Evolutionary conservation across 2,329 filamentous ascomycete species (phyloP), one percentile per base, ranked within the genome.

Genomic region (Helicocarpus griseus): DNA sequence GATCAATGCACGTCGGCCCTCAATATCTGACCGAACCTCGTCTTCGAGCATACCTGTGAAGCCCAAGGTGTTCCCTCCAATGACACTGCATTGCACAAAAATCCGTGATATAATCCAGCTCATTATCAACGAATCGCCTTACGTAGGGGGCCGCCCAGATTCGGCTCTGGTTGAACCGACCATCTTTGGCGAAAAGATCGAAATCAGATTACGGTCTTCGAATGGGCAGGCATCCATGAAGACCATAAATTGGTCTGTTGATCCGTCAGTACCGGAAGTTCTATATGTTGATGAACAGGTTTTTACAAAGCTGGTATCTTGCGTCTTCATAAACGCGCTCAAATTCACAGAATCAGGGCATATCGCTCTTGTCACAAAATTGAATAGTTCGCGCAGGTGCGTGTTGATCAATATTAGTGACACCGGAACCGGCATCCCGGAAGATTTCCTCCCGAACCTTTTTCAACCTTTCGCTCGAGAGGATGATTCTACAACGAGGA

Each of bases 381-480:
- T 82, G 39, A 78, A 76, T 49, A 65, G 67, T 31, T 76, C 71
- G 49, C 62, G 66, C 4, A 74, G 76, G 31, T 78, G 79, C 60
- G 72, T 86, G 39, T 70, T 81, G 41, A 79, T 86, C 60, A 78
- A 73, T 55, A 75, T 87, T 51, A 71, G 73, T 14, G 84, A 87
- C 64, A 85, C 82, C 17, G 84, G 84, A 6, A 78, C 80, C 46
- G 84, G 84, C 3, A 87, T 87, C 43, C 80, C 82, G 0, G 75
- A 78, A 46, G 79, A 78, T 11, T 87, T 86, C 59, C 66, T 84
- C 47, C 80, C 81, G 0, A 78, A 79, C 50, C 71, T 87, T 0
- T 87, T 87, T 70, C 83, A 83, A 57, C 79, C 84, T 1, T 87
- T 86, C 63, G 80, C 83, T 22, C 76, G 83, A 54, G 80, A 85